Conservation (phyloP, 148 eudicot species). For the Rhododendron ovatum region DNA sequence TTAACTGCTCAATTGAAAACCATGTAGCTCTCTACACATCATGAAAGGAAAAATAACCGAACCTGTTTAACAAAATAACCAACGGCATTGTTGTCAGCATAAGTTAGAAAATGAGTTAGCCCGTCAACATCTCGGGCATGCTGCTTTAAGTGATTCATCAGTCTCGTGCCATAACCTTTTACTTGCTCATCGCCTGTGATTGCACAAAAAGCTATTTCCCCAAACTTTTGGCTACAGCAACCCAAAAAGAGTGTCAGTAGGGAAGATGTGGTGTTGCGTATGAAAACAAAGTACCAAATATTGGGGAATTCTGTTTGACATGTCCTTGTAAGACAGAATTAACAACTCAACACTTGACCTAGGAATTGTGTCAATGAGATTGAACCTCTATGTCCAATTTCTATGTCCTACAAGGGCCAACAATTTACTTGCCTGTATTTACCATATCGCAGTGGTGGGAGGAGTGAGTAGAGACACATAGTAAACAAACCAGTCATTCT, state of each 20-base stretch:
- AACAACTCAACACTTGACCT: not conserved
- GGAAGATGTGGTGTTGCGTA: not conserved
- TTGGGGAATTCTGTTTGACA: not conserved
- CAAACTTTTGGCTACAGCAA: slow-evolving; percentile 77
- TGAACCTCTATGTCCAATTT: not conserved
- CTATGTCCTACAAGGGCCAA: not conserved
- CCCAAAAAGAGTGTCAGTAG: slow-evolving; percentile 3
- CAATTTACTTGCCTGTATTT: not conserved
- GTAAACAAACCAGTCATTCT: not conserved
- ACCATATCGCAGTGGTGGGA: not conserved
- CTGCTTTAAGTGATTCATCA: slow-evolving; percentile 96
- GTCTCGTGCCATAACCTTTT: slow-evolving; percentile 95
- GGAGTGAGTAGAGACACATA: not conserved
- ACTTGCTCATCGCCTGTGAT: slow-evolving; percentile 97
- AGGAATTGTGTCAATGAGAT: not conserved
- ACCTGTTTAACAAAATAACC: slow-evolving; percentile 98
- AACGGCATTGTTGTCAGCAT: slow-evolving; percentile 99
- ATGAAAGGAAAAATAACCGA: not conserved
- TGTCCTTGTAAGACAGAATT: not conserved
- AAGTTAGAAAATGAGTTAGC: slow-evolving; percentile 90
- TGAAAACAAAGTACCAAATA: not conserved
- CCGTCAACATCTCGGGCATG: slow-evolving; percentile 97
- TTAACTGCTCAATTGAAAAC: not conserved
- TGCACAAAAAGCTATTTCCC: slow-evolving; percentile 99
- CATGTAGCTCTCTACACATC: not conserved